Evolutionary conservation across 768 basidiomycete genomes (phyloP).

Genomic region (Boletus rubroflammeus): DNA sequence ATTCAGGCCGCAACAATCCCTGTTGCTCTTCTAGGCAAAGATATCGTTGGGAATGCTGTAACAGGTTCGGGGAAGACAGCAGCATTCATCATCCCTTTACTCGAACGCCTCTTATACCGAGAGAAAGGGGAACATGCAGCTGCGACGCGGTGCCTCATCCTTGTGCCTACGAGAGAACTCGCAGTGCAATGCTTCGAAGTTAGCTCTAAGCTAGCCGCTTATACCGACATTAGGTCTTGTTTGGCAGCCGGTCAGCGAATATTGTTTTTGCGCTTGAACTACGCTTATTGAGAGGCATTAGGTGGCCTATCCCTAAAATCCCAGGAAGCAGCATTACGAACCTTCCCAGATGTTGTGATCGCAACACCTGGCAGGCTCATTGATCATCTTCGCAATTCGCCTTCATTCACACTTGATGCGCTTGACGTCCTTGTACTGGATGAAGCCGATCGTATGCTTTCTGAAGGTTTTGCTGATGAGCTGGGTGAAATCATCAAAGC

Average conservation of each 20-base stretch:
- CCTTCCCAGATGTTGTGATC: slow-evolving; percentile 89
- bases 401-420: slow-evolving; percentile 86
- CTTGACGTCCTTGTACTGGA: slow-evolving; percentile 94
- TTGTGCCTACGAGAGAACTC: slow-evolving; percentile 93
- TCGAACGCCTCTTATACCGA: slow-evolving; percentile 89
- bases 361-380: slow-evolving; percentile 98
- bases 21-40: slow-evolving; percentile 89
- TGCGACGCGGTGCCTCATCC: slow-evolving; percentile 83
- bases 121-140: slow-evolving; percentile 86
- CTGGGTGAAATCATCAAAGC: slow-evolving; percentile 89
- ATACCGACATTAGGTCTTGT: slow-evolving; percentile 88
- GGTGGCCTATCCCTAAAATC: slow-evolving; percentile 92
- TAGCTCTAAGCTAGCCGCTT: slow-evolving; percentile 75
- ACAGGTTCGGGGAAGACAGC: slow-evolving; percentile 99
- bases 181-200: slow-evolving; percentile 96
- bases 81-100: slow-evolving; percentile 91
- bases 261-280: not conserved
- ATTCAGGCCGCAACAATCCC: slow-evolving; percentile 95
- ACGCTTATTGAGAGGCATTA: slow-evolving; percentile 28
- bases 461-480: slow-evolving; percentile 93
- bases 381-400: slow-evolving; percentile 95
- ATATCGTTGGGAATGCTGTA: slow-evolving; percentile 92
- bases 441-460: slow-evolving; percentile 97
- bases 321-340: slow-evolving; percentile 81
- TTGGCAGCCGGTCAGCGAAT: slow-evolving; percentile 75